Percentiles rank a stretch among this genome's conserved stretches.
phyloP scores from a whole-genome alignment of 495 filamentous ascomycete species.

The Neurospora sp. region DNA sequence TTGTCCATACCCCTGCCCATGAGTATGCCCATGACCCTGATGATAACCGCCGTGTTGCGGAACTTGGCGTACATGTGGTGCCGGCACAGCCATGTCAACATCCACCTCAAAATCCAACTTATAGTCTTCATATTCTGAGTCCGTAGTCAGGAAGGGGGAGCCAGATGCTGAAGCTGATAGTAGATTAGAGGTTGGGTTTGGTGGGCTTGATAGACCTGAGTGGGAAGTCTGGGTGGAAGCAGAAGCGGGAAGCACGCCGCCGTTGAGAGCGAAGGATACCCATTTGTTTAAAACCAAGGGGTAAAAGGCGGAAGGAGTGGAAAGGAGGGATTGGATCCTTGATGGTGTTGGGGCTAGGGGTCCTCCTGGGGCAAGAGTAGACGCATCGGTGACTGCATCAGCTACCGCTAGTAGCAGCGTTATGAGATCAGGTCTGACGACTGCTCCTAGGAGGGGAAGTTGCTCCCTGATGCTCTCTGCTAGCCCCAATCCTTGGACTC shows the following conservation, averaged over 20 bases:
- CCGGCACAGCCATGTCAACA: neutral
- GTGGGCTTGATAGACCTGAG: neutral
- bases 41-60: neutral
- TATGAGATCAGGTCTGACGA: too few species aligned
- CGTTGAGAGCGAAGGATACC: neutral
- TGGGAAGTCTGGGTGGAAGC: neutral
- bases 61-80: neutral
- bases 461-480: neutral
- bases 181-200: neutral
- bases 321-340: neutral
- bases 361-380: too few species aligned
- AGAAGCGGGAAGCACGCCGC: neutral
- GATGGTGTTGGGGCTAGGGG: neutral
- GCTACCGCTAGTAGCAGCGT: too few species aligned
- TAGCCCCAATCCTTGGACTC: accelerated
- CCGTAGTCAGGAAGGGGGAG: neutral
- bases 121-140: neutral
- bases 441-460: neutral
- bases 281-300: neutral
- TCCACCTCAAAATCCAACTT: neutral
- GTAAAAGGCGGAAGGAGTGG: neutral
- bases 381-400: too few species aligned
- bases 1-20: too few species aligned
- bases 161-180: neutral
- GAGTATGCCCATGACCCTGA: neutral